Evolutionary conservation across 371 early-diverging fungal genomes (phyloP), one percentile per base, ranked within the genome.

Genomic region (Mortierella sp.): DNA sequence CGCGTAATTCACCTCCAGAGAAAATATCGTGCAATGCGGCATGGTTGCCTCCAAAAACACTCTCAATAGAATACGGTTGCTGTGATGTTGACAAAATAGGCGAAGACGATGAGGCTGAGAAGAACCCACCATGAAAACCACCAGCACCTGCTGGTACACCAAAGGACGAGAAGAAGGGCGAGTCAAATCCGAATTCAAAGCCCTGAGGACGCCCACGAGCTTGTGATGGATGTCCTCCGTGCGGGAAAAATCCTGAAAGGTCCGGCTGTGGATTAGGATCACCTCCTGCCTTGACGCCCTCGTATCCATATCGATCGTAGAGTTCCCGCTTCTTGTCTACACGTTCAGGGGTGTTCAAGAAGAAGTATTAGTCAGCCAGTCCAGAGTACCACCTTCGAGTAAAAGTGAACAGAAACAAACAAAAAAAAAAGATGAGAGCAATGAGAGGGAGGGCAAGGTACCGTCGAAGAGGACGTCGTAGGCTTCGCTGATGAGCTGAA

Each of bases 401-500:
- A 51, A 55, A 63, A 71, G 3, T 27, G 21, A 38, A 24, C 24
- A 16, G 56, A 14, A 46, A 46, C 48, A 46, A 46, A 21, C 43
- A 63, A 32, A 58, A 29, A 29, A 63, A 32, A 58, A 46, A 2
- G 48, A 29, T 41, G 68, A 68, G 68, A 68, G 68, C 68, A 21
- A 5, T 68, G 41, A 12, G 32, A 60, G 4, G 32, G 10, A 58
- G 29, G 4, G 10, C 6, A 21, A 38, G 11, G 24, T 82, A 85
- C 86, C 86, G 83, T 96, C 95, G 16, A 92, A 95, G 56, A 96
- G 83, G 1, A 95, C 93, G 78, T 97, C 96, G 80, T 98, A 97
- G 0, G 98, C 98, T 76, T 95, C 92, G 80, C 95, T 96, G 54
- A 98, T 95, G 79, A 95, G 89, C 0, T 95, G 93, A 89, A 98